phyloP scores from a whole-genome alignment of 352 stramenopile species.

The Pythium aristosporum region DNA sequence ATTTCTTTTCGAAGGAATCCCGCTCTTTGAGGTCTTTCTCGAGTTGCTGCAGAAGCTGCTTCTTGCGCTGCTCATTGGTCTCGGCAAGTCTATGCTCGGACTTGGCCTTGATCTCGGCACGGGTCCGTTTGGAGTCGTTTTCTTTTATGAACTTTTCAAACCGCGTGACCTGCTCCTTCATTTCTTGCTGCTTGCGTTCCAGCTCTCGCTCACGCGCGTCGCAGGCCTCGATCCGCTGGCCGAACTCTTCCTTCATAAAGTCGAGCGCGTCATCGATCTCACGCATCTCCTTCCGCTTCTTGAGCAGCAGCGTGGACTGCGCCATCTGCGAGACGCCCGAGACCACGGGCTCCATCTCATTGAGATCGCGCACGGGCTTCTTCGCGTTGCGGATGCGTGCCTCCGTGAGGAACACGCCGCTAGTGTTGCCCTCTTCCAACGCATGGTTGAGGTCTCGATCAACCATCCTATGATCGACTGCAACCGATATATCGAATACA shows the following conservation, averaged over 20 bases:
- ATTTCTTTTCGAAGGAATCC: constrained; percentile 71
- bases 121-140: constrained; percentile 89
- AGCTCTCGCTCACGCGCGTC: constrained; percentile 78
- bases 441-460: constrained; percentile 29
- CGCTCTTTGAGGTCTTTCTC: constrained; percentile 71
- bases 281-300: constrained; percentile 93
- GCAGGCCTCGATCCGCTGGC: constrained; percentile 86
- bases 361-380: constrained; percentile 53
- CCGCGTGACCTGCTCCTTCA: constrained; percentile 88
- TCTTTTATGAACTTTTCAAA: constrained; percentile 95
- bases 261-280: constrained; percentile 91
- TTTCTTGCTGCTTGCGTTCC: constrained; percentile 87
- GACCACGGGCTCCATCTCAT: constrained; percentile 74
- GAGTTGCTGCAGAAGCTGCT: constrained; percentile 64
- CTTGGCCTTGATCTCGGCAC: constrained; percentile 89
- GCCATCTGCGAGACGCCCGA: constrained; percentile 86
- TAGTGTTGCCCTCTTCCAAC: constrained; percentile 39
- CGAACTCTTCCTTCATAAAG: constrained; percentile 93
- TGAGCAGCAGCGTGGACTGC: constrained; percentile 89
- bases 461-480: constrained; percentile 16
- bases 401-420: constrained; percentile 75
- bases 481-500: neutral
- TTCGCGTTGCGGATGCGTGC: constrained; percentile 61
- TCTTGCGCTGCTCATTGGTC: constrained; percentile 77
- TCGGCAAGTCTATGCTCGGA: constrained; percentile 73